These are phyloP conservation scores for Cladosporium sp. DNA, from an alignment of 2,329 filamentous ascomycete species.

Conservation along the genomic window DNA sequence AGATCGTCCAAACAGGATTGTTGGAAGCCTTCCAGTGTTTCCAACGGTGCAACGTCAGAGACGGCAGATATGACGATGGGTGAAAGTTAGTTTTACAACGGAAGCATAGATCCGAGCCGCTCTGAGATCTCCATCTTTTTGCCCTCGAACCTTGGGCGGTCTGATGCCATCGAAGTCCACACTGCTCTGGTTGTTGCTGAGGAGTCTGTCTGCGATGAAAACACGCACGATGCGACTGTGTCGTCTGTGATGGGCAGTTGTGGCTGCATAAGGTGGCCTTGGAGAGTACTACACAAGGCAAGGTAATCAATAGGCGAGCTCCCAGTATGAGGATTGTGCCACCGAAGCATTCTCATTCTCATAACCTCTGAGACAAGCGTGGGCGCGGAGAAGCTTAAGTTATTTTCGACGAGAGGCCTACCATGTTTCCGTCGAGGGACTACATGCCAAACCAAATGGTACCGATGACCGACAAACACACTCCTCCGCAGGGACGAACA, in stretches of 20 bases:
- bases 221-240: not conserved
- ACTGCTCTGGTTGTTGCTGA: not conserved
- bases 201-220: not conserved
- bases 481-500: not conserved
- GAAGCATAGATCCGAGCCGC: slow-evolving; percentile 1
- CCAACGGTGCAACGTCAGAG: slow-evolving; percentile 4
- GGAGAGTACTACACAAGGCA: not conserved
- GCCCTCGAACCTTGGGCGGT: not conserved
- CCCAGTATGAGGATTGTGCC: not conserved
- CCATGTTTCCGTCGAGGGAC: not conserved
- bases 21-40: not conserved
- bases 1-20: slow-evolving; percentile 3
- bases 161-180: not conserved
- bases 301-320: not conserved
- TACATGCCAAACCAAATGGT: not conserved
- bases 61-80: slow-evolving; percentile 17
- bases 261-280: not conserved
- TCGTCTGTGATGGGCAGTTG: not conserved
- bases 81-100: not conserved
- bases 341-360: slow-evolving; percentile 1
- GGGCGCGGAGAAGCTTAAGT: slow-evolving; percentile 11
- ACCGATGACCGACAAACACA: not conserved
- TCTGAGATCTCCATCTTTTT: slow-evolving; percentile 1
- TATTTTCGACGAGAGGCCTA: not conserved
- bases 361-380: not conserved